A percentile compares a stretch with the other conserved stretches of the same genome.
phyloP scores from a whole-genome alignment of 805 yeast genomes.

The Groenewaldozyma tartarivorans region DNA sequence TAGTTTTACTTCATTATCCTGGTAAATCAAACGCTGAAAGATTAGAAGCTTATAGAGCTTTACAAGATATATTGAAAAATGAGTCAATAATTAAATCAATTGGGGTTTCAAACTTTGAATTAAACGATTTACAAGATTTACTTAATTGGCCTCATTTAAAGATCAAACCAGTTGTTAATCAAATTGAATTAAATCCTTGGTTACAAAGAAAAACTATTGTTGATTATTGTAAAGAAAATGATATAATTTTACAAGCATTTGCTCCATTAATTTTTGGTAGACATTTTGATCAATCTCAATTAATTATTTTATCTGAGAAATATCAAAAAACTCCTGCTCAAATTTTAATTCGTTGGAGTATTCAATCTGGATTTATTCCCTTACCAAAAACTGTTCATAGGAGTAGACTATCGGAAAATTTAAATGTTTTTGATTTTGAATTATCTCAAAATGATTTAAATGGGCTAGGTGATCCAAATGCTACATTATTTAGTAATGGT shows the following conservation, averaged over 20 bases:
- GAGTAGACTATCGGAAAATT: slow-evolving; percentile 42
- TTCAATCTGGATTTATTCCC: slow-evolving; percentile 61
- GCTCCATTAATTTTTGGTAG: slow-evolving; percentile 64
- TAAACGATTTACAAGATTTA: slow-evolving; percentile 45
- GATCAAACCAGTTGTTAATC: slow-evolving; percentile 61
- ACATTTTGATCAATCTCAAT: slow-evolving; percentile 40
- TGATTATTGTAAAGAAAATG: slow-evolving; percentile 42
- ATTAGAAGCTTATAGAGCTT: slow-evolving; percentile 42
- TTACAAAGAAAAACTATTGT: slow-evolving; percentile 53
- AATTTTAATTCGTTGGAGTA: slow-evolving; percentile 64
- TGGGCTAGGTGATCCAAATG: slow-evolving; percentile 25
- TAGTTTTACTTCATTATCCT: slow-evolving; percentile 57
- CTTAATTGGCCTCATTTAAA: slow-evolving; percentile 36
- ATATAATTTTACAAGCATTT: slow-evolving; percentile 53
- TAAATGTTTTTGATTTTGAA: slow-evolving; percentile 43
- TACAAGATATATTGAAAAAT: slow-evolving; percentile 44
- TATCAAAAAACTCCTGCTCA: slow-evolving; percentile 47
- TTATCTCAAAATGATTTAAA: slow-evolving; percentile 36
- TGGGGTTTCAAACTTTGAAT: slow-evolving; percentile 59
- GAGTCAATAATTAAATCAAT: slow-evolving; percentile 43
- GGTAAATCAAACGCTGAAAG: slow-evolving; percentile 22
- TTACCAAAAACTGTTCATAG: slow-evolving; percentile 53
- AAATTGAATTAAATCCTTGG: slow-evolving; percentile 84
- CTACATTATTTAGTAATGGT: slow-evolving; percentile 5
- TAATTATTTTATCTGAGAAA: slow-evolving; percentile 40